Evolutionary conservation across 768 basidiomycete species (phyloP), one percentile per base, ranked within the genome.

Genomic region (Podaxis carcinomalis): DNA sequence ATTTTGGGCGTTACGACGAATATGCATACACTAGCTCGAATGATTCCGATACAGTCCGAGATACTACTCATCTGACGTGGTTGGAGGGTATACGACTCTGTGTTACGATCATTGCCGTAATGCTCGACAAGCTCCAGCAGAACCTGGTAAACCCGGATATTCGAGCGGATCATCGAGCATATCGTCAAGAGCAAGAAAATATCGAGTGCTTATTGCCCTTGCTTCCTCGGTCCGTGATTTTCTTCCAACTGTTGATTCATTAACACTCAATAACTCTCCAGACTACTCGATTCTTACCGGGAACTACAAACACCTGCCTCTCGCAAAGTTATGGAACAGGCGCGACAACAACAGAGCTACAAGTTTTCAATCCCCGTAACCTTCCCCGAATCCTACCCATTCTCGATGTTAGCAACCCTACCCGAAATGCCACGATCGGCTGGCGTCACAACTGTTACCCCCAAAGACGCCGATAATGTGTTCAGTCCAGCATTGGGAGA

Each of bases 351-450:
- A 1, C 79, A 83, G 1, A 86, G 88, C 2, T 74, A 79, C 27
- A 83, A 86, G 51, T 74, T 86, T 21, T 69, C 77, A 1, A 70
- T 82, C 1, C 95, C 94, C 0, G 86, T 92, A 47, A 89, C 91
- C 1, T 98, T 98, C 75, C 96, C 96, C 0, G 90, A 94, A 64
- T 89, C 95, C 0, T 95, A 98, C 71, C 96, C 96, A 0, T 95
- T 97, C 72, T 88, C 93, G 5, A 79, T 98, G 19, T 68, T 93
- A 25, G 79, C 89, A 0, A 79, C 85, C 35, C 73, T 88, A 23
- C 89, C 92, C 2, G 85, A 85, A 59, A 68, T 77, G 28, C 76
- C 77, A 40, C 75, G 78, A 16, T 61, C 59, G 6, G 52, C 59
- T 14, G 78, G 74, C 53, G 74, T 77, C 16, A 75, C 76, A 57